Base-by-base conservation (phyloP, 371 early-diverging fungal species). In the Blakeslea trispora region DNA sequence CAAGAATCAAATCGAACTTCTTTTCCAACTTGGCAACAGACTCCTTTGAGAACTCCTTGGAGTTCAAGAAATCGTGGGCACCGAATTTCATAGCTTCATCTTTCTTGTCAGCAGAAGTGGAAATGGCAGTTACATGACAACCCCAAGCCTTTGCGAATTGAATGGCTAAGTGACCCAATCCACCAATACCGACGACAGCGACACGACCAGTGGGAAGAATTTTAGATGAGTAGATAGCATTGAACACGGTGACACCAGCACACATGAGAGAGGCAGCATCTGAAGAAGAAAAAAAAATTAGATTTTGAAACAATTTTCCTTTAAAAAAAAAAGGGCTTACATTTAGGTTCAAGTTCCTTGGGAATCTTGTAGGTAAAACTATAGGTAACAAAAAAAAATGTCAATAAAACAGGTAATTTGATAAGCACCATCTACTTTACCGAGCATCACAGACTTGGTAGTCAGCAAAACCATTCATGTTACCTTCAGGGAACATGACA, bases 171-270 rank as follows among this genome's bases (percentile, higher is more conserved):
- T 89, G 89, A 7, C 89, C 76, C 41, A 89, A 69, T 21, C 90
- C 88, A 22, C 90, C 90, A 48, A 87, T 78, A n/a, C 88, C 90
- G 46, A 85, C 72, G 19, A 89, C 74, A 23, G 84, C 88, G 23
- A 89, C 74, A 21, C 75, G 66, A 22, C 61, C 74, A 21, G 82
- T 83, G 9, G 84, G 80, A 28, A 61, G 47, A 32, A 75, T 48
- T 17, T 75, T 68, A 63, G 70, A 69, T 1, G 67, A 59, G 41
- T 77, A 73, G 21, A 88, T 43, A 7, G 87, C 84, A 6, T 69
- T 72, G 50, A 78, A 89, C 1, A 81, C 78, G 15, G 90, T 83
- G 11, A 75, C 70, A 19, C 90, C 89, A 2, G 87, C 89, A 67
- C 90, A 88, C 64, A 88, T 69, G 63, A 81, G 53, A 17, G 87